Evolutionary conservation across 1,139 yeast genomes (phyloP).

Genomic region (Diutina pseudorugosa): DNA sequence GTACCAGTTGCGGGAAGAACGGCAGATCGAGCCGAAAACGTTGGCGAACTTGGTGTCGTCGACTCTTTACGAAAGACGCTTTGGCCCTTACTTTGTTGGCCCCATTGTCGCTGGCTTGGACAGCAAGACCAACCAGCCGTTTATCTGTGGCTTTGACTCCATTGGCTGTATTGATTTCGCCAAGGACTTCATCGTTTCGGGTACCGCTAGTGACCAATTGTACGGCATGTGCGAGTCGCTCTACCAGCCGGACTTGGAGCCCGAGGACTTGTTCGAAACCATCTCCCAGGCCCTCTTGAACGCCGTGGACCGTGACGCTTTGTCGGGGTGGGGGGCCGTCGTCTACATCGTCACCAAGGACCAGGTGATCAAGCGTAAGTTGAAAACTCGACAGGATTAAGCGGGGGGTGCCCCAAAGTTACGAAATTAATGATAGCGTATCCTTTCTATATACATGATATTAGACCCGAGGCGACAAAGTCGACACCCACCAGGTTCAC

Average conservation of each 20-base stretch:
- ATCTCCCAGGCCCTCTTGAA: conserved; percentile 87
- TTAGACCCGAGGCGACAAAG: not conserved
- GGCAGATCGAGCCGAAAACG: conserved; percentile 84
- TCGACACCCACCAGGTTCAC: not conserved
- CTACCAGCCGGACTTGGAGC: conserved; percentile 85
- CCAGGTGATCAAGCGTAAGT: conserved; percentile 72
- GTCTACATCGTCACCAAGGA: conserved; percentile 91
- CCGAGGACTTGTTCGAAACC: conserved; percentile 94
- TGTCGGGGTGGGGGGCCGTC: conserved; percentile 97
- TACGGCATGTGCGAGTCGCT: conserved; percentile 99
- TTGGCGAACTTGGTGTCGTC: conserved; percentile 89
- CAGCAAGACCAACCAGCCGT: conserved; percentile 72
- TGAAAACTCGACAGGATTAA: conserved; percentile 88
- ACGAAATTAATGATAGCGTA: not conserved
- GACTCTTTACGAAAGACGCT: conserved; percentile 79
- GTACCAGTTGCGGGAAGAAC: conserved; percentile 85
- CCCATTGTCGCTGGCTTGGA: conserved; percentile 95
- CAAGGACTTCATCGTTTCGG: conserved; percentile 91
- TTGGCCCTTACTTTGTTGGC: conserved; percentile 95
- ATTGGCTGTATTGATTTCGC: conserved; percentile 96
- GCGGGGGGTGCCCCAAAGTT: not conserved
- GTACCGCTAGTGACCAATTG: conserved; percentile 91
- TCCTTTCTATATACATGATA: not conserved
- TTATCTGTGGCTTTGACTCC: conserved; percentile 88
- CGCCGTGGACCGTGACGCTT: conserved; percentile 95